Percentiles rank a stretch among this genome's conserved stretches.
phyloP scores from a whole-genome alignment of 371 early-diverging fungal species.

The Actinomortierella ambigua region DNA sequence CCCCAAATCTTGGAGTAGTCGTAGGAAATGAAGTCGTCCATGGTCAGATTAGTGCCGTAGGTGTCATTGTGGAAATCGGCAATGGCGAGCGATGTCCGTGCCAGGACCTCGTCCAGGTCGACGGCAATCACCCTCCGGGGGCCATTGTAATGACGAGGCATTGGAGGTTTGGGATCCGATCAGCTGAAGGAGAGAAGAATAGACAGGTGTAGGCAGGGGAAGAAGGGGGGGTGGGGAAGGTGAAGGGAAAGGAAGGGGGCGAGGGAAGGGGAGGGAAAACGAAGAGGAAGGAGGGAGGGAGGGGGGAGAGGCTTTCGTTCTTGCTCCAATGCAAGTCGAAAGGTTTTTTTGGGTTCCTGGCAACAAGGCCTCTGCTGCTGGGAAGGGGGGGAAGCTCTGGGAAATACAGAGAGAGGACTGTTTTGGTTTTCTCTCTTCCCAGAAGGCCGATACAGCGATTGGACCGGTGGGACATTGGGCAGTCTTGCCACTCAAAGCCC shows the following conservation, averaged over 20 bases:
- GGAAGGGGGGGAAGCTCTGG: not conserved
- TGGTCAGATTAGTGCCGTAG: slow-evolving; percentile 45
- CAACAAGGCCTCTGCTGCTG: not conserved
- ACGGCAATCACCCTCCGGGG: slow-evolving; percentile 56
- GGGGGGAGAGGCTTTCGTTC: no score
- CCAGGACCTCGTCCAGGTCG: slow-evolving; percentile 57
- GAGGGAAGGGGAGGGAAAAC: not conserved
- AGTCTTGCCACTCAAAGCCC: not conserved
- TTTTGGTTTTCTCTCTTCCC: no score
- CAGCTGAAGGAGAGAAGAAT: no score
- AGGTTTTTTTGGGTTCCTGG: not conserved
- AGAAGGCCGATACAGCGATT: not conserved
- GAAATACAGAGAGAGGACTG: not conserved
- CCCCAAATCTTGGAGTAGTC: slow-evolving; percentile 58
- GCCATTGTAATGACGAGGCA: slow-evolving; percentile 33
- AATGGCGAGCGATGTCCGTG: slow-evolving; percentile 50
- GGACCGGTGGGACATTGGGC: not conserved
- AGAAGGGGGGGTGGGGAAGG: not conserved
- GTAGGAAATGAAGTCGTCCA: slow-evolving; percentile 50
- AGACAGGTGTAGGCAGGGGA: no score
- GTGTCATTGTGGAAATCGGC: slow-evolving; percentile 54
- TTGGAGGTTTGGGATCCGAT: slow-evolving; percentile 1
- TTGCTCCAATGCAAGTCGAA: no score
- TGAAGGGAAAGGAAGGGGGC: not conserved
- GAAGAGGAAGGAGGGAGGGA: slow-evolving; percentile 2